Evolutionary conservation across 2,329 filamentous ascomycete genomes (phyloP), one percentile per base, ranked within the genome.

Genomic region (Fusarium illudens): DNA sequence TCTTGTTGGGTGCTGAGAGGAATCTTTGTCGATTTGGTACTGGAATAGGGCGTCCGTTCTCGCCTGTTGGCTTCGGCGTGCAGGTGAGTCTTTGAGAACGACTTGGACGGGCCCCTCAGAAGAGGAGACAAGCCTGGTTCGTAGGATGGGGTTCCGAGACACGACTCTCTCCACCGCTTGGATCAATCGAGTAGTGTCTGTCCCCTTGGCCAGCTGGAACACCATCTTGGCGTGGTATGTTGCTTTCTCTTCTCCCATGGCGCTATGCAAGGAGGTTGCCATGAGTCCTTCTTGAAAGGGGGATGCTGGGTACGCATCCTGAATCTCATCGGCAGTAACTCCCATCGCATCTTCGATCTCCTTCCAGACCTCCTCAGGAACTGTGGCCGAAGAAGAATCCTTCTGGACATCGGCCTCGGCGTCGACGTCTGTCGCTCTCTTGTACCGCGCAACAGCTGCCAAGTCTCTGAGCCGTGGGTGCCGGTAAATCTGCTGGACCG

Each of bases 271-370:
- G 2, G 44, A 49, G 12, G n/a, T 20, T 15, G 44, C 44, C 27
- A 49, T 49, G n/a, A 49, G 44, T 4, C 44, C 44, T 11, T 49
- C 44, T 49, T 49, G 44, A 20, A 49, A 49, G 5, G 25, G n/a
- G 3, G 44, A 49, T 32, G 27, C 44, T 15, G 44, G 11, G 19
- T 30, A 49, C n/a, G 30, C 11, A 20, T 49, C 44, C 44, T 49
- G 25, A 15, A 49, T 32, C n/a, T 49, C 27, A 9, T 15, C 27
- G n/a, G 13, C 11, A 4, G 11, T 10, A 13, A 20, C 17, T 6
- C 7, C 13, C 7, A 49, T 6, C 6, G 17, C 15, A 6, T 49
- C 44, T 32, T 30, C n/a, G 6, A 49, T 20, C 17, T 49, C 27
- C 9, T 49, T 20, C 44, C 17, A 32, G 8, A 20, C 17, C 17